phyloP scores from a whole-genome alignment of 495 filamentous ascomycete genomes.

The Penicillium ochrochloron region DNA sequence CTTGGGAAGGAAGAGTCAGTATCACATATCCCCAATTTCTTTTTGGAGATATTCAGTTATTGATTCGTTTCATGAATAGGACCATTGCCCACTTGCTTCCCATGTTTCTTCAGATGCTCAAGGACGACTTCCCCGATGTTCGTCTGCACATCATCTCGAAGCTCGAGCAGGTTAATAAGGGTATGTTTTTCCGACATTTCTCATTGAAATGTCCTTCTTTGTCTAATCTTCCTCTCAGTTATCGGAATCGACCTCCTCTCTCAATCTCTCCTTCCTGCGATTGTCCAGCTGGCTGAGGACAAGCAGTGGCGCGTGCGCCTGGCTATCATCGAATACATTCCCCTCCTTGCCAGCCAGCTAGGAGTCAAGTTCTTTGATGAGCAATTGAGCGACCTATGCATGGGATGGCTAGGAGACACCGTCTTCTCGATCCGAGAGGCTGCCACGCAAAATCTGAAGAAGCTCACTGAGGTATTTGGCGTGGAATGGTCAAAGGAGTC shows the following conservation, averaged over 20 bases:
- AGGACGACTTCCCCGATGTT: slow-evolving; percentile 98
- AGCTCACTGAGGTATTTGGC: slow-evolving; percentile 97
- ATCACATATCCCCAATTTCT: not conserved
- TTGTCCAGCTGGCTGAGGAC: slow-evolving; percentile 95
- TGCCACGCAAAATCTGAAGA: slow-evolving; percentile 94
- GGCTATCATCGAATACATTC: slow-evolving; percentile 99
- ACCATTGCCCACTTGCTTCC: slow-evolving; percentile 95
- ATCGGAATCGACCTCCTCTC: slow-evolving; percentile 97
- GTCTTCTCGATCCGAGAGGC: slow-evolving; percentile 98
- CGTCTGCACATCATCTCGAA: slow-evolving; percentile 98
- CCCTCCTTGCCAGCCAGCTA: slow-evolving; percentile 90
- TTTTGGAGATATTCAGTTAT: not conserved
- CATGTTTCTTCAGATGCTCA: slow-evolving; percentile 99
- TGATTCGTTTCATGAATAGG: slow-evolving; percentile 45
- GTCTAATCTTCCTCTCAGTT: slow-evolving; percentile 54
- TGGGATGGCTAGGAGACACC: slow-evolving; percentile 99
- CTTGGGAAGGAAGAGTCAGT: slow-evolving; percentile 96
- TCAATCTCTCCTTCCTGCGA: slow-evolving; percentile 95
- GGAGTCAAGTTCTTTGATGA: slow-evolving; percentile 99
- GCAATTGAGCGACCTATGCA: slow-evolving; percentile 91
- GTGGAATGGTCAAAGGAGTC: slow-evolving; percentile 97
- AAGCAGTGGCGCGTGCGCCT: slow-evolving; percentile 99
- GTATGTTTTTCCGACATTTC: slow-evolving; percentile 48
- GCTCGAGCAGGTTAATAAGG: slow-evolving; percentile 95
- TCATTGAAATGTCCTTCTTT: slow-evolving; percentile 89